Percentiles rank a stretch among this genome's conserved stretches.
phyloP scores from a whole-genome alignment of 148 eudicot species.

The Rhododendron mucronatum region DNA sequence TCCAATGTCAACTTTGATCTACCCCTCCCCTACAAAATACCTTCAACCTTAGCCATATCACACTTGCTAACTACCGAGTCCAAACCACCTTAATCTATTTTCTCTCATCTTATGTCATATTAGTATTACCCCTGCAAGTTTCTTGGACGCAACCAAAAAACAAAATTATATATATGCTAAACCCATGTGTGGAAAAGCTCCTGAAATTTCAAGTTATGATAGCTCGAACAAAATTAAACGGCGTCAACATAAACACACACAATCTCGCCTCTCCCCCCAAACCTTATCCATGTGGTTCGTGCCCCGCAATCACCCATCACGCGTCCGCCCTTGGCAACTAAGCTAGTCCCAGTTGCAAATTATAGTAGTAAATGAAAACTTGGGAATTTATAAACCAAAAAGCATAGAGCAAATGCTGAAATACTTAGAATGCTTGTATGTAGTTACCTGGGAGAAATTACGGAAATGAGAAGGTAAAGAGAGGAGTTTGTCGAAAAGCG shows the following conservation, averaged over 20 bases:
- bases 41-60: background rate
- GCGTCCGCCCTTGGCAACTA: background rate
- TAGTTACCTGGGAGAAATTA: conserved; percentile 52
- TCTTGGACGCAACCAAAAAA: background rate
- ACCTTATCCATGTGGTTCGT: background rate
- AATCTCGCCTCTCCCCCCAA: background rate
- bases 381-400: background rate
- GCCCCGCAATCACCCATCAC: background rate
- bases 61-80: background rate
- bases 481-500: conserved; percentile 36
- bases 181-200: background rate
- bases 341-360: background rate
- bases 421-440: background rate
- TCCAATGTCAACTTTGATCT: background rate
- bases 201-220: background rate
- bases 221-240: background rate
- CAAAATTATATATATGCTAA: background rate
- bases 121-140: background rate
- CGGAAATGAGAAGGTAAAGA: conserved; percentile 48
- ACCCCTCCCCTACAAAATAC: background rate
- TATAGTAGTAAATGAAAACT: background rate
- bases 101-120: background rate
- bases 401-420: background rate
- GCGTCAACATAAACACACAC: background rate
- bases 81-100: background rate